Conservation (phyloP, 2,329 filamentous ascomycete genomes). For the Colletotrichum costaricense region DNA sequence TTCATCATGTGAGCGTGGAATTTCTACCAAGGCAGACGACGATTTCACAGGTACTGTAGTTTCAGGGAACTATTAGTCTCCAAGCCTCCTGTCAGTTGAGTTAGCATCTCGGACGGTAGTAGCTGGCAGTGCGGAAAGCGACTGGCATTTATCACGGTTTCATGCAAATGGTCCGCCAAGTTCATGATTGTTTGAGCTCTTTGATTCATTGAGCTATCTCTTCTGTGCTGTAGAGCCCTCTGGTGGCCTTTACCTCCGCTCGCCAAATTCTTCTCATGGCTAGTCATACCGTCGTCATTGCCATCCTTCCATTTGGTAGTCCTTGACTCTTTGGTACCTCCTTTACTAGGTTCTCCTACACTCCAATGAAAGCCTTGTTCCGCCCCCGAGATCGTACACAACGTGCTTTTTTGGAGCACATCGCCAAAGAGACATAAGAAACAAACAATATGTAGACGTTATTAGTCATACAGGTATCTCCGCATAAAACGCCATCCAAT, state of each 20-base stretch:
- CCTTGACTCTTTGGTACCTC: neutral
- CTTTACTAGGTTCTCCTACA: neutral
- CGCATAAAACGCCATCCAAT: conserved; percentile 34
- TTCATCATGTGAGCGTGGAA: too few species aligned
- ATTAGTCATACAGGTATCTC: conserved; percentile 36
- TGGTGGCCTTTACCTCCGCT: conserved; percentile 11
- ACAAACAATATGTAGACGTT: conserved; percentile 35
- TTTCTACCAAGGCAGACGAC: too few species aligned
- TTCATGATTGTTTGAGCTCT: conserved; percentile 8
- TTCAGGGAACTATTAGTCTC: too few species aligned
- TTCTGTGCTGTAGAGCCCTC: neutral
- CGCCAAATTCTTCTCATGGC: conserved; percentile 19
- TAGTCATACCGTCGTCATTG: conserved; percentile 24
- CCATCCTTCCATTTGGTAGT: conserved; percentile 3
- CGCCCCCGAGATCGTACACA: conserved; percentile 15
- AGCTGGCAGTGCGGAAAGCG: too few species aligned
- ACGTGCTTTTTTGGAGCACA: neutral
- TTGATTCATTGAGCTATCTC: conserved; percentile 24
- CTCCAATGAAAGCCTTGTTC: conserved; percentile 9
- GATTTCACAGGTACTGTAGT: too few species aligned
- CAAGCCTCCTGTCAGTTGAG: too few species aligned
- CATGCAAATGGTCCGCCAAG: neutral
- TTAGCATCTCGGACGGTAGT: too few species aligned
- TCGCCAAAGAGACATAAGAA: conserved; percentile 21
- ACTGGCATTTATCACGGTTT: neutral